Evolutionary conservation across 2,329 filamentous ascomycete species (phyloP).

Genomic region (Aaosphaeria arxii): DNA sequence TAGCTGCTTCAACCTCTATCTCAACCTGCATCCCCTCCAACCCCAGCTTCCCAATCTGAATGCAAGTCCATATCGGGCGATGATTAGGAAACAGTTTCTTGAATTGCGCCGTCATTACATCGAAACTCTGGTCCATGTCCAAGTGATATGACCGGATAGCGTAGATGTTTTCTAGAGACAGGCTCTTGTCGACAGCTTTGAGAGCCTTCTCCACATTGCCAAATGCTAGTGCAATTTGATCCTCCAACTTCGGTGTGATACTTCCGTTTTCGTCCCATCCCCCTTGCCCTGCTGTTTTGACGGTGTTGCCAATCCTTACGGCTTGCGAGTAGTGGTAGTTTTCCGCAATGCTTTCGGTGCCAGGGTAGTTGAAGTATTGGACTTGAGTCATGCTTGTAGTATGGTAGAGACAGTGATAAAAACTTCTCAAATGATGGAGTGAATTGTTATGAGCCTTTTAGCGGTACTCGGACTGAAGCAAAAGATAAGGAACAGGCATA

Average conservation of each 20-base stretch:
- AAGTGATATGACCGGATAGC: neutral
- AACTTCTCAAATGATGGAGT: too few relatives aligned
- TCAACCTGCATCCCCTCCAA: conserved; percentile 3
- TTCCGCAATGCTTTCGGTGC: neutral
- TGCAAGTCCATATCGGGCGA: conserved; percentile 1
- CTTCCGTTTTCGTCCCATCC: conserved; percentile 1
- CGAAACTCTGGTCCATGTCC: neutral
- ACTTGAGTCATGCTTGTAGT: neutral
- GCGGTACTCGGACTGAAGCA: too few relatives aligned
- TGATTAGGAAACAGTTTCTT: neutral
- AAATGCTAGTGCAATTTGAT: conserved; percentile 1
- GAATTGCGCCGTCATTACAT: neutral
- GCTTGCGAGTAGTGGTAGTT: conserved; percentile 3
- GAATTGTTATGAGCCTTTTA: too few relatives aligned
- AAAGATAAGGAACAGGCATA: too few relatives aligned
- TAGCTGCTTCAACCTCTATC: conserved; percentile 4
- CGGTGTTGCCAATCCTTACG: neutral
- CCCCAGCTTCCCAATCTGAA: neutral
- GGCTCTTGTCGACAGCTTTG: neutral
- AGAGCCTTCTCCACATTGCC: conserved; percentile 1
- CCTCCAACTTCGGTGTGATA: neutral
- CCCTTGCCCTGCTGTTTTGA: conserved; percentile 1
- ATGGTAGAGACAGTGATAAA: too few relatives aligned
- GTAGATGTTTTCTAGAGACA: conserved; percentile 1
- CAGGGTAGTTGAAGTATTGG: neutral